A percentile compares a stretch with the other conserved stretches of the same genome.
Evolutionary conservation across 2,329 filamentous ascomycete species (phyloP).

Genomic region (Ophiostoma angusticollis): DNA sequence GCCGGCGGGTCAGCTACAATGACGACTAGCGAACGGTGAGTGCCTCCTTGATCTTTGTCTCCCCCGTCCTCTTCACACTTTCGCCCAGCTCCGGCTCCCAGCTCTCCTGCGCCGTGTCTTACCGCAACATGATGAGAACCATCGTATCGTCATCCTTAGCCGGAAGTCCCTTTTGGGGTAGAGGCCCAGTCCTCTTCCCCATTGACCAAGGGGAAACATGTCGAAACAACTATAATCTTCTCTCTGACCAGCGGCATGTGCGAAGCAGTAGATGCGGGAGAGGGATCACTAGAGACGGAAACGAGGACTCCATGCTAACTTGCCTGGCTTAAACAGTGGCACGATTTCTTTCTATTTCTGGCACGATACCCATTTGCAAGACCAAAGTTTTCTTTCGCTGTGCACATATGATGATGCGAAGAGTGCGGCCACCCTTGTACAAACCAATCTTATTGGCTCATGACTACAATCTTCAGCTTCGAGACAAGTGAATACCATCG

Average conservation of each 20-base stretch:
- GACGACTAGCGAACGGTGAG: slow-evolving; percentile 19
- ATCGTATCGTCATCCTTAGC: slow-evolving; percentile 95
- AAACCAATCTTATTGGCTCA: too few relatives aligned
- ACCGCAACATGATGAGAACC: slow-evolving; percentile 60
- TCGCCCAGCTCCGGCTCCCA: neutral
- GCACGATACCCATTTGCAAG: slow-evolving; percentile 2
- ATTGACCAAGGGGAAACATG: slow-evolving; percentile 20
- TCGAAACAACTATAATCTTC: slow-evolving; percentile 35
- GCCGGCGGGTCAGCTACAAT: slow-evolving; percentile 35
- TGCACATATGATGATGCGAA: too few relatives aligned
- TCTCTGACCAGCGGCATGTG: too few relatives aligned
- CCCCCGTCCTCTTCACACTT: neutral
- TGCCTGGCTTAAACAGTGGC: too few relatives aligned
- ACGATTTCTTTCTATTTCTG: neutral
- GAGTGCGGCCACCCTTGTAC: too few relatives aligned
- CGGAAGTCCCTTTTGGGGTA: slow-evolving; percentile 39
- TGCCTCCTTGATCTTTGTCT: neutral
- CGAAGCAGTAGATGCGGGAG: neutral
- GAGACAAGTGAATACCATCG: too few relatives aligned
- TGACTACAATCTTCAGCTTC: too few relatives aligned
- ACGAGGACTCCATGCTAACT: too few relatives aligned
- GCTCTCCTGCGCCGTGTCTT: slow-evolving; percentile 2
- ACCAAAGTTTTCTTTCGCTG: too few relatives aligned
- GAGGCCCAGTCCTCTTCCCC: neutral
- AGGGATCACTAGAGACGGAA: too few relatives aligned